Base-by-base conservation (phyloP, 192 early-diverging fungal genomes). In the Coemansia sp. region DNA sequence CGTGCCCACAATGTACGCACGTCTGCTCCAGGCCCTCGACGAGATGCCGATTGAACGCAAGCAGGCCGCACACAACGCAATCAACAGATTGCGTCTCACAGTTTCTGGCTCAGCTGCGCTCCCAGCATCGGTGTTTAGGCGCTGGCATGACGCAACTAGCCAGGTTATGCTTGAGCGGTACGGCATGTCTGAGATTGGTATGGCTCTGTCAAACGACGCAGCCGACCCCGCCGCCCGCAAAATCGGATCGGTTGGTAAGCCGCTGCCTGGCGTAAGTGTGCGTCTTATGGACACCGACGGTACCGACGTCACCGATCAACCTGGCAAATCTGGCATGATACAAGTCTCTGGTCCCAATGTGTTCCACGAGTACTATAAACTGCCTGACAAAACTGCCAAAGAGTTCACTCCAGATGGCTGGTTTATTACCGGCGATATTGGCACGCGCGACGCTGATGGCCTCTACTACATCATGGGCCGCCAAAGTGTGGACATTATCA, bases 131-230 rank as follows among this genome's bases (percentile, higher is more conserved):
- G 68, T 93, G n/a, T 88, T 88, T 49, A 66, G 68, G 12, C 57
- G 59, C 60, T 95, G 93, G 93, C 81, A 86, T 57, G 63, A 77
- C 15, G 81, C 91, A n/a, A 87, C 84, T 22, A 87, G 89, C 20
- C 90, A 92, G 47, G 68, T 75, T 12, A 82, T 95, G 68, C 81
- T 95, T 8, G 93, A 95, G 76, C 73, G 93, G 9, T 94, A 91
- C 68, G 92, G 93, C 14, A 94, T 94, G 90, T 91, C 87, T 25
- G 93, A 95, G 63, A 89, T 92, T 58, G 93, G 93, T 25, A 95
- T 95, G 92, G 92, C 84, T n/a, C 75, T 95, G 28, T 87, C 90
- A 46, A 84, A 84, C 64, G 65, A 73, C 19, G 82, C 72, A 28
- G 44, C 51, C 1, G 28, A 72, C 49, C 75, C 78, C 3, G 55